A percentile compares a stretch with the other conserved stretches of the same genome.
These are phyloP conservation scores for Candida sphagnicola DNA, from an alignment of 805 yeast genomes.

Conservation along the genomic window DNA sequence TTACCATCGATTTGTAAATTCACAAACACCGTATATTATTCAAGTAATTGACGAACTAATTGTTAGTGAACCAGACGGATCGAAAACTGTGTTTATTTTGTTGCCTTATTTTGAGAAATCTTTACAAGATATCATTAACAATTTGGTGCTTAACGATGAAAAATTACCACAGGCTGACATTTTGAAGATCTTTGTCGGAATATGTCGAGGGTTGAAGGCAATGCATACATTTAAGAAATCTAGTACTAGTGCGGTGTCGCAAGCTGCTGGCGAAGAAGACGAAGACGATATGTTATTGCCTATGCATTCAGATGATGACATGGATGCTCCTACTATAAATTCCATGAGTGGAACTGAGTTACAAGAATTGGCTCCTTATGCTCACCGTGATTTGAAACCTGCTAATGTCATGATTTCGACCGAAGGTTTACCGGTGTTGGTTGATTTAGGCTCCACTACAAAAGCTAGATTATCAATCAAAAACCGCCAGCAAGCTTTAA, in stretches of 20 bases:
- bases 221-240: constrained; percentile 61
- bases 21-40: constrained; percentile 60
- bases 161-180: constrained; percentile 62
- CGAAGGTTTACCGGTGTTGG: constrained; percentile 72
- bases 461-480: constrained; percentile 53
- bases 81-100: constrained; percentile 71
- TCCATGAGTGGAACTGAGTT: constrained; percentile 39
- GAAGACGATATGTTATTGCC: constrained; percentile 22
- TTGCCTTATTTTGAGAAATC: constrained; percentile 74
- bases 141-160: constrained; percentile 52
- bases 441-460: constrained; percentile 80
- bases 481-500: constrained; percentile 66
- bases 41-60: constrained; percentile 68
- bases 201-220: constrained; percentile 69
- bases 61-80: constrained; percentile 72
- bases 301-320: constrained; percentile 3
- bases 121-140: constrained; percentile 74
- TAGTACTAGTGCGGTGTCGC: constrained; percentile 6
- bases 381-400: constrained; percentile 87
- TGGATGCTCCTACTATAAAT: background rate
- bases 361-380: constrained; percentile 60
- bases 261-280: constrained; percentile 17
- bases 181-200: constrained; percentile 57
- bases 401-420: constrained; percentile 80
- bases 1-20: constrained; percentile 60